Base-by-base conservation (phyloP, 352 stramenopile species). In the Phytophthora kernoviae region DNA sequence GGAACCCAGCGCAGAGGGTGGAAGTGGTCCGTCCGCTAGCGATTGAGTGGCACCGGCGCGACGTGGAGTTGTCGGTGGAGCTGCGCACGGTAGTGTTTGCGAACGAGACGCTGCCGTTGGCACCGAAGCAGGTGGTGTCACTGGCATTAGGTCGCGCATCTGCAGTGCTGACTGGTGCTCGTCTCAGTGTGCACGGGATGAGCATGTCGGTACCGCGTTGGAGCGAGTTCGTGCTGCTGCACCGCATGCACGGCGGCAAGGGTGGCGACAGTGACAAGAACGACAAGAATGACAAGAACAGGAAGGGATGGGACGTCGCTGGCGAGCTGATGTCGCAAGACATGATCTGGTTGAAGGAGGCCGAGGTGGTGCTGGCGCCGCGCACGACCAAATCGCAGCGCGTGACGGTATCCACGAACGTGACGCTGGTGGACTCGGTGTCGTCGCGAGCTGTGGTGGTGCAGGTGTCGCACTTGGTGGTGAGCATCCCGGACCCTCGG, bases 71-170 rank as follows among this genome's bases (percentile, higher is more conserved):
- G 34, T n/a, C 34, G 12, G 34, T 41, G 34, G 34, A 41, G 34
- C 34, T 41, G 8, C 34, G 12, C 14, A 41, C 34, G 6, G 34
- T 41, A 15, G 1, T 41, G 34, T 41, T 41, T 41, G 34, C 34
- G 34, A 41, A 41, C 34, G 34, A 55, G 21, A 47, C 48, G 20
- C 18, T 47, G 9, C 44, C 48, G 48, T 36, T 41, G 18, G 12
- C 45, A 18, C 21, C 17, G 30, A 2, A 32, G 26, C 30, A 47
- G 41, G 45, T 32, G 45, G 27, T 53, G 27, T 27, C 20, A 20
- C 18, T 47, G 41, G 41, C 41, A 6, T n/a, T 47, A 10, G 18
- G 41, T 17, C 41, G 20, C 21, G 41, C 41, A 20, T 47, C 41
- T 9, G 11, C 41, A 20, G 10, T 17, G 20, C 41, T 47, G n/a